phyloP scores from a whole-genome alignment of 2,329 filamentous ascomycete genomes.

The Ceratocystis alfenasii region DNA sequence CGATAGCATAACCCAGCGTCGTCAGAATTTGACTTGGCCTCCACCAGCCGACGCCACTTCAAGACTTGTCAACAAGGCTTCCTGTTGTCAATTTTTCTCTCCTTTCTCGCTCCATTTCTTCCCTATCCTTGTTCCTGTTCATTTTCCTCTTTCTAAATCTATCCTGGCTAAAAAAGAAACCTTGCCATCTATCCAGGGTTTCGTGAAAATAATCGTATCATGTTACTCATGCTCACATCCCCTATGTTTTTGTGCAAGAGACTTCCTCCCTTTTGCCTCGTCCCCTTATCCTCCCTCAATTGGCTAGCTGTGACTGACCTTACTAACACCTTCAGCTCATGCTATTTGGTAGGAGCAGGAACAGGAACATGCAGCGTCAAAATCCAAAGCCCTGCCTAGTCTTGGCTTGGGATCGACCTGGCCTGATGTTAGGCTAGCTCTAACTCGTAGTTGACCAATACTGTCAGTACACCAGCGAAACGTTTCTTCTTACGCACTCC shows the following conservation, averaged over 20 bases:
- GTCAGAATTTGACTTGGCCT: background rate
- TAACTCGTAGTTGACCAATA: background rate
- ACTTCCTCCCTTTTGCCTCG: background rate
- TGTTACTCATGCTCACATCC: background rate
- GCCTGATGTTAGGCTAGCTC: background rate
- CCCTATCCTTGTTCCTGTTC: too few species aligned
- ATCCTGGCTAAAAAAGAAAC: background rate
- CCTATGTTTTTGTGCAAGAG: background rate
- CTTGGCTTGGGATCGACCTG: background rate
- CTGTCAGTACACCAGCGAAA: background rate
- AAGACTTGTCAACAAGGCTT: background rate
- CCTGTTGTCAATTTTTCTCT: background rate
- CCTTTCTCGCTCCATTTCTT: background rate
- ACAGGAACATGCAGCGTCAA: background rate
- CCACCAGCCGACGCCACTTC: background rate
- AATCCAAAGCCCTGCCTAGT: background rate
- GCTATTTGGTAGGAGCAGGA: background rate
- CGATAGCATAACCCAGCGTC: background rate
- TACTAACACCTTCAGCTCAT: slow-evolving; percentile 4
- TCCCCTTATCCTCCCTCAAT: background rate
- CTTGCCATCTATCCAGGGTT: background rate
- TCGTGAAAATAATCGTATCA: background rate
- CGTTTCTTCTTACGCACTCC: background rate
- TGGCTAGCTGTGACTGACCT: background rate
- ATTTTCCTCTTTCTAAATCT: background rate